Conservation (phyloP, 129 eudicot genomes). For the Lactuca saligna region DNA sequence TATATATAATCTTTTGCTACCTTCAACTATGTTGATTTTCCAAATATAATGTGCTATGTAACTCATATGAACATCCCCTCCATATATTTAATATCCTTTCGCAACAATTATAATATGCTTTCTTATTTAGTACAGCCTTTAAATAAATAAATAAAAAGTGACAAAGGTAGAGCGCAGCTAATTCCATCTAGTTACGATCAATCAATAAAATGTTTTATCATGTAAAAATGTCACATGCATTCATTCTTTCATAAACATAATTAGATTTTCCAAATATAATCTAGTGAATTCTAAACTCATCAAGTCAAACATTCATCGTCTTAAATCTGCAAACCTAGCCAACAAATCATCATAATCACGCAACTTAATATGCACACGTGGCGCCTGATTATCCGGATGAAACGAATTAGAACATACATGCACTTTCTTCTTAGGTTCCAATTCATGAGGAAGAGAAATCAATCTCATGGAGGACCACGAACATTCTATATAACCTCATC, state of each 20-base stretch:
- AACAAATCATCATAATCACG: conserved; percentile 96
- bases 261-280: conserved; percentile 24
- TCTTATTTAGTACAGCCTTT: no score
- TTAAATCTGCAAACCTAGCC: conserved; percentile 78
- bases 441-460: conserved; percentile 65
- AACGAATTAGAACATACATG: conserved; percentile 69
- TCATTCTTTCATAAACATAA: conserved; percentile 7
- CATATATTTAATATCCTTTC: no score
- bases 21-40: no score
- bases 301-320: conserved; percentile 16
- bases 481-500: conserved; percentile 32
- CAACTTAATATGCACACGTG: conserved; percentile 88
- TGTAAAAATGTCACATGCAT: background rate
- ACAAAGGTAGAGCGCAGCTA: no score
- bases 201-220: conserved; percentile 5
- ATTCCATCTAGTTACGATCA: no score
- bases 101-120: no score
- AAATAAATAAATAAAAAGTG: no score
- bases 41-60: no score
- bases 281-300: conserved; percentile 11
- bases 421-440: conserved; percentile 43
- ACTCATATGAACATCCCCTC: no score
- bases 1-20: no score
- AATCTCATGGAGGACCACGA: conserved; percentile 46
- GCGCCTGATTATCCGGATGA: conserved; percentile 73